phyloP scores from a whole-genome alignment of 306 rosid species.

The Elaeagnus macrophylla region DNA sequence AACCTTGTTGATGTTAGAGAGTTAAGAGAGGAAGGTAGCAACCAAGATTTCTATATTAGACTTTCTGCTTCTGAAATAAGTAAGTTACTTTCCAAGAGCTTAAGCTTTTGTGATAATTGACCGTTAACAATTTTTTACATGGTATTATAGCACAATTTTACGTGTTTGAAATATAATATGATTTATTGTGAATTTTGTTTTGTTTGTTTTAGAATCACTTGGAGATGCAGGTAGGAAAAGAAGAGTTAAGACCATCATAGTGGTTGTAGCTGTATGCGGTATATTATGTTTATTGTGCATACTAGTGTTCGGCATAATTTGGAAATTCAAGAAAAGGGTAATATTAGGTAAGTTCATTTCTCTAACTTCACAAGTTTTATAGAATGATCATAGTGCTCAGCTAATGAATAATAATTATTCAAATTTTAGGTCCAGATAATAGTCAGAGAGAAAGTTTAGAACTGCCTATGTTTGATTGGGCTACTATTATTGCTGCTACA shows the following conservation, averaged over 20 bases:
- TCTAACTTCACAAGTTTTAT: background rate
- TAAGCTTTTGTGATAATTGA: background rate
- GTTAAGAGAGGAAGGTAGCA: background rate
- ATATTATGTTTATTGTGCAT: background rate
- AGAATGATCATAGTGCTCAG: background rate
- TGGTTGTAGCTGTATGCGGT: background rate
- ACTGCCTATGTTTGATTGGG: constrained; percentile 13
- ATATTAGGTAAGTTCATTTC: background rate
- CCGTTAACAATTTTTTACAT: background rate
- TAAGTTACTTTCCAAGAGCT: background rate
- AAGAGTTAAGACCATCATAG: background rate
- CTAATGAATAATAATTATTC: background rate
- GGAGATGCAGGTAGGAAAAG: background rate
- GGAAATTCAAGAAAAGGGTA: background rate
- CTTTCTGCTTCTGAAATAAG: constrained; percentile 26
- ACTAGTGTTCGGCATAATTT: background rate
- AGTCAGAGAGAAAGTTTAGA: constrained; percentile 4
- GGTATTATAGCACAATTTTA: too few relatives aligned
- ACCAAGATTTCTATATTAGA: constrained; percentile 25
- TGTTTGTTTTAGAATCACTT: background rate
- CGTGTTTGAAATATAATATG: background rate
- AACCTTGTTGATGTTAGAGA: constrained; percentile 27
- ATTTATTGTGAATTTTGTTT: background rate
- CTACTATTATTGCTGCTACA: constrained; percentile 12
- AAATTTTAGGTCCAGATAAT: background rate